Conservation (phyloP, 805 yeast genomes). For the Brettanomyces custersianus region DNA sequence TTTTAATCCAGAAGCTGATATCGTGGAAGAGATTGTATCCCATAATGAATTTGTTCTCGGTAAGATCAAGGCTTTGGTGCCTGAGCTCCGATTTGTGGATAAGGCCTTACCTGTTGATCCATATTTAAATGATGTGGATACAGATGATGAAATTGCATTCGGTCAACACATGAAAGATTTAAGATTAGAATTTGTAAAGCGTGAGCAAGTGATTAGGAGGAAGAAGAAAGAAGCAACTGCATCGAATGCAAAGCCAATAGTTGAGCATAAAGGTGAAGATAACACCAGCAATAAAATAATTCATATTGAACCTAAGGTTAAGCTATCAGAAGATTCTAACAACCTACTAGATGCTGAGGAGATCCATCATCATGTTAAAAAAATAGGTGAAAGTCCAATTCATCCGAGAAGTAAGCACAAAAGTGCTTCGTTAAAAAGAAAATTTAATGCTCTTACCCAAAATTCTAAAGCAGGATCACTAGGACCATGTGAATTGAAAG, state of each 20-base stretch:
- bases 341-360: constrained; percentile 1
- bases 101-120: constrained; percentile 5
- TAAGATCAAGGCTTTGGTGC: constrained; percentile 19
- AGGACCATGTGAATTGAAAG: constrained; percentile 4
- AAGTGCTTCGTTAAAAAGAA: constrained; percentile 6
- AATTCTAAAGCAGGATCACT: constrained; percentile 7
- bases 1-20: constrained; percentile 6
- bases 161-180: constrained; percentile 39
- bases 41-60: constrained; percentile 14
- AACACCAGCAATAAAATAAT: neutral
- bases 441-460: constrained; percentile 5
- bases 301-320: neutral
- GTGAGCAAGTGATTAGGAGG: constrained; percentile 5
- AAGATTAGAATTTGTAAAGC: constrained; percentile 26
- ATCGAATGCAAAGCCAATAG: no score
- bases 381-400: neutral
- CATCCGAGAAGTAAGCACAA: neutral
- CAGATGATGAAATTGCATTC: constrained; percentile 38
- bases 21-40: constrained; percentile 15
- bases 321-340: neutral
- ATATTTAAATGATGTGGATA: constrained; percentile 33
- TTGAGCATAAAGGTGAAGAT: no score
- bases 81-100: constrained; percentile 6
- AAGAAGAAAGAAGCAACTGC: neutral
- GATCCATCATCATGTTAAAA: neutral